A percentile compares a stretch with the other conserved stretches of the same genome.
phyloP scores from a whole-genome alignment of 371 early-diverging fungal species.

The Rhizoclosmatium hyalinum region DNA sequence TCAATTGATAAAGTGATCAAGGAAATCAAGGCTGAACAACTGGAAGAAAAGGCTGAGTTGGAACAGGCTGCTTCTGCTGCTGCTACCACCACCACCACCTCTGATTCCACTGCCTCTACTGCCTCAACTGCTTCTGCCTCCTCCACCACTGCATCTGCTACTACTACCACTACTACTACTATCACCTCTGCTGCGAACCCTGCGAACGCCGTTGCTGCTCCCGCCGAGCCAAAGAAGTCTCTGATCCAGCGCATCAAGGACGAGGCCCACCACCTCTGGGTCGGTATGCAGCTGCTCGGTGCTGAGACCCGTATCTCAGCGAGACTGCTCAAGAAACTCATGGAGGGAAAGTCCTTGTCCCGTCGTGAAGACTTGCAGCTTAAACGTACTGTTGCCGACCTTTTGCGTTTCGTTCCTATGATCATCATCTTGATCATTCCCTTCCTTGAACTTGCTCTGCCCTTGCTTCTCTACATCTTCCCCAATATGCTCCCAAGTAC shows the following conservation, averaged over 20 bases:
- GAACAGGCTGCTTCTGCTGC: slow-evolving; percentile 12
- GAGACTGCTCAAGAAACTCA: slow-evolving; percentile 76
- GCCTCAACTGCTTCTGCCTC: slow-evolving; percentile 2
- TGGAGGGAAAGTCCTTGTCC: slow-evolving; percentile 79
- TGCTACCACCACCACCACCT: slow-evolving; percentile 5
- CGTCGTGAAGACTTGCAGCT: slow-evolving; percentile 92
- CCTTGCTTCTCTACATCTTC: slow-evolving; percentile 91
- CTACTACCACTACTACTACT: slow-evolving; percentile 1
- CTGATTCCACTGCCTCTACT: slow-evolving; percentile 11
- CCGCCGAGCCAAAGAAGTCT: slow-evolving; percentile 46
- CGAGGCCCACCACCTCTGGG: slow-evolving; percentile 93
- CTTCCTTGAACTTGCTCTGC: slow-evolving; percentile 92
- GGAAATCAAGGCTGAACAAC: slow-evolving; percentile 51
- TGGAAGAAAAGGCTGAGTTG: slow-evolving; percentile 8
- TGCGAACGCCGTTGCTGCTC: slow-evolving; percentile 15
- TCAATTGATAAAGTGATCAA: slow-evolving; percentile 52
- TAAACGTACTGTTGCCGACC: slow-evolving; percentile 84
- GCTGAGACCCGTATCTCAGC: slow-evolving; percentile 88
- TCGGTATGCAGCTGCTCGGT: slow-evolving; percentile 91
- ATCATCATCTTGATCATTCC: slow-evolving; percentile 91
- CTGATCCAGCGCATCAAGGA: slow-evolving; percentile 75
- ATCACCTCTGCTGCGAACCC: background rate
- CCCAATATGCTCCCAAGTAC: slow-evolving; percentile 97
- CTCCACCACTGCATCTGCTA: background rate
- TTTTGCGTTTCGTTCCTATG: slow-evolving; percentile 91